Conservation (phyloP, 108 stramenopile species). For the Skeletonema potamos region DNA sequence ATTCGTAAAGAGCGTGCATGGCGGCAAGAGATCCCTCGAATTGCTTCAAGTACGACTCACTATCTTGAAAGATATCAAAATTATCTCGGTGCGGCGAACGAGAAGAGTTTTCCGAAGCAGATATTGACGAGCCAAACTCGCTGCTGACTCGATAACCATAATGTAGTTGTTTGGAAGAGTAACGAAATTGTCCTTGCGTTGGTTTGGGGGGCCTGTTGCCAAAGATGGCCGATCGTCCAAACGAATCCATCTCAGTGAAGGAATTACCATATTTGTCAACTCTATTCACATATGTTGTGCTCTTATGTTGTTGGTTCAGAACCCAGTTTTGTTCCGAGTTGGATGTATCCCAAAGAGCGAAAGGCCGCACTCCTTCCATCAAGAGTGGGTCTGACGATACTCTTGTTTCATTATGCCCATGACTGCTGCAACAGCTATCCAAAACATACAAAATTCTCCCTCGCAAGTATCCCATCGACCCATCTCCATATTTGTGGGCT, state of each 20-base stretch:
- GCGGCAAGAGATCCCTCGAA: constrained; percentile 31
- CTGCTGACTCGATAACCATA: constrained; percentile 15
- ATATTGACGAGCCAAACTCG: neutral
- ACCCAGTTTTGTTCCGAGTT: constrained; percentile 18
- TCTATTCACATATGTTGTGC: neutral
- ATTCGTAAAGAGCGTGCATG: constrained; percentile 28
- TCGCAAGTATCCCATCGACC: constrained; percentile 19
- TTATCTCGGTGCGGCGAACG: neutral
- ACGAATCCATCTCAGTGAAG: constrained; percentile 5
- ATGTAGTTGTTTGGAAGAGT: constrained; percentile 20
- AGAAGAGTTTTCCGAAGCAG: neutral
- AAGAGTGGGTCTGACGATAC: constrained; percentile 5
- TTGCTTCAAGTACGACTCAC: constrained; percentile 19
- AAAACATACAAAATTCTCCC: constrained; percentile 29
- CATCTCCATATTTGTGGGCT: neutral
- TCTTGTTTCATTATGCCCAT: constrained; percentile 2
- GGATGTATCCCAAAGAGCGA: constrained; percentile 32
- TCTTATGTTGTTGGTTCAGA: neutral
- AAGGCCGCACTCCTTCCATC: constrained; percentile 16
- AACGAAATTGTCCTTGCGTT: constrained; percentile 7
- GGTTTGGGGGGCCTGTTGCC: constrained; percentile 19
- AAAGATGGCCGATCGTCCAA: constrained; percentile 30
- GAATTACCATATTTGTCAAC: constrained; percentile 36
- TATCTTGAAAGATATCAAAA: constrained; percentile 18
- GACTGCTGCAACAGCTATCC: constrained; percentile 20